phyloP scores from a whole-genome alignment of 805 yeast genomes.

The Candida khao-thaluensis region DNA sequence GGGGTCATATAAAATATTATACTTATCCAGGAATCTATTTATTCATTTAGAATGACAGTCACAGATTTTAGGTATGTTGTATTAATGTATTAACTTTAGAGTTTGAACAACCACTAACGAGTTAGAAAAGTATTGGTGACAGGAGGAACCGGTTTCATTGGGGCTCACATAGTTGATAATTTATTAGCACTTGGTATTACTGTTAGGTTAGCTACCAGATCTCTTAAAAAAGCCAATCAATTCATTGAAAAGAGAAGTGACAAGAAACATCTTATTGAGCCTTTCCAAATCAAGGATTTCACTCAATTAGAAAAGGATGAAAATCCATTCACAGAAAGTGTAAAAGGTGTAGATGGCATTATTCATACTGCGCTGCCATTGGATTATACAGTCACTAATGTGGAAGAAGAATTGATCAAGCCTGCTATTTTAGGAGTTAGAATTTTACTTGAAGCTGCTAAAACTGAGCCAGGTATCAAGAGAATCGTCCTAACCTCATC shows the following conservation, averaged over 20 bases:
- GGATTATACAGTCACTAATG: conserved; percentile 19
- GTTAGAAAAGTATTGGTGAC: conserved; percentile 17
- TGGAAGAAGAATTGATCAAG: conserved; percentile 20
- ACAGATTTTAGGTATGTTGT: conserved; percentile 11
- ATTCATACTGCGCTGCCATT: conserved; percentile 32
- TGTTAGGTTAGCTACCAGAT: conserved; percentile 17
- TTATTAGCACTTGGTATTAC: conserved; percentile 13
- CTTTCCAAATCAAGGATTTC: conserved; percentile 17
- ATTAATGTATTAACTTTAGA: no score
- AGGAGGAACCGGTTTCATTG: conserved; percentile 21
- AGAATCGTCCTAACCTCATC: conserved; percentile 55
- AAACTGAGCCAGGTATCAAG: conserved; percentile 38
- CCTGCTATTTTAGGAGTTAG: conserved; percentile 33
- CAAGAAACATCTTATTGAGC: conserved; percentile 15
- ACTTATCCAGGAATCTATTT: not conserved
- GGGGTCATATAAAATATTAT: conserved; percentile 6
- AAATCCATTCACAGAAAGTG: conserved; percentile 17
- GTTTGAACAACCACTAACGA: no score
- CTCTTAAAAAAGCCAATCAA: conserved; percentile 17
- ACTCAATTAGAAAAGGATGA: conserved; percentile 10
- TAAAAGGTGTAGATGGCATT: conserved; percentile 17
- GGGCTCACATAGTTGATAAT: conserved; percentile 18
- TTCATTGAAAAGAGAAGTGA: conserved; percentile 16
- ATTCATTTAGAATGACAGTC: conserved; percentile 7
- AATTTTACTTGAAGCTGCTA: conserved; percentile 37